Percentiles rank a stretch among this genome's conserved stretches.
These are phyloP conservation scores for Solanum sejunctum DNA, from an alignment of 257 asterid genomes.

Conservation along the genomic window DNA sequence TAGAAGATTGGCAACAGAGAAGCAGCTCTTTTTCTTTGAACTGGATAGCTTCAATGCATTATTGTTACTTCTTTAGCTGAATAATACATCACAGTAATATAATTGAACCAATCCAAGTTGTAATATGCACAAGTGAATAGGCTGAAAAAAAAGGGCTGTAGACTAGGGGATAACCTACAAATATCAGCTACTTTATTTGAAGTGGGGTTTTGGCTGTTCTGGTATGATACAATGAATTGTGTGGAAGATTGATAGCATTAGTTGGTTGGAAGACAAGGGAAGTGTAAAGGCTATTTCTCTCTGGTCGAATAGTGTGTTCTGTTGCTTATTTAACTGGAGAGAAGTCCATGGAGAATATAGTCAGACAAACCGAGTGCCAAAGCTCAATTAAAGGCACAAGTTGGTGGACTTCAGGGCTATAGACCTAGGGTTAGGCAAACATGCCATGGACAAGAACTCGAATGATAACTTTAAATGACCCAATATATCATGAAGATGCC, in stretches of 20 bases:
- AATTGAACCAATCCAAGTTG: not conserved
- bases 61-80: not conserved
- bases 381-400: not conserved
- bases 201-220: not conserved
- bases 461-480: not conserved
- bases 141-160: not conserved
- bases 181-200: not conserved
- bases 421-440: not conserved
- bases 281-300: not conserved
- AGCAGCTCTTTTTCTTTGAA: not conserved
- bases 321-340: not conserved
- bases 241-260: not conserved
- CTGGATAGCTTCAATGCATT: not conserved
- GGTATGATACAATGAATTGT: not conserved
- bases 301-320: not conserved
- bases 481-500: not conserved
- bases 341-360: not conserved
- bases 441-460: not conserved
- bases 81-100: not conserved
- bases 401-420: not conserved
- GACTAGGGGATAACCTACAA: not conserved
- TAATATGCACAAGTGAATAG: not conserved
- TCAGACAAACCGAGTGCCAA: not conserved
- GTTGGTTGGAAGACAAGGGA: not conserved
- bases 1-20: not conserved